phyloP scores from a whole-genome alignment of 1,284 basidiomycete species.

The Irpex sp. region DNA sequence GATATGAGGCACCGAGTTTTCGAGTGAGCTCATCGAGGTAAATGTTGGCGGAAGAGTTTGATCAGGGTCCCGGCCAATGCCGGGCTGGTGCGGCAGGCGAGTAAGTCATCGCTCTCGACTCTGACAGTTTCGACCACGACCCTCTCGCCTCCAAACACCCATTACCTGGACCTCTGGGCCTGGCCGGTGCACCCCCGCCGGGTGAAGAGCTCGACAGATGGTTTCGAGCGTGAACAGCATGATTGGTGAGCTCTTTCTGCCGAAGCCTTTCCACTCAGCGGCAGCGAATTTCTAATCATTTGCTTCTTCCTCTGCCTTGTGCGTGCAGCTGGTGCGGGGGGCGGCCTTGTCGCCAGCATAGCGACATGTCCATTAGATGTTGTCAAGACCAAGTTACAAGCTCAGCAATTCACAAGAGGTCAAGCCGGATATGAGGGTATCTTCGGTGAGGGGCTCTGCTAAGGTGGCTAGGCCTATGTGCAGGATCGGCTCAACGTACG shows the following conservation, averaged over 20 bases:
- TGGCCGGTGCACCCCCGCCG: conserved; percentile 38
- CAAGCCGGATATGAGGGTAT: conserved; percentile 76
- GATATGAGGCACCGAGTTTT: too few relatives aligned
- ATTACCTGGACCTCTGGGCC: not conserved
- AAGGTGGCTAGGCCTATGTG: conserved; percentile 12
- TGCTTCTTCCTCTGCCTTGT: conserved; percentile 11
- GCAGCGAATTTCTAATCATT: not conserved
- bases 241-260: conserved; percentile 45
- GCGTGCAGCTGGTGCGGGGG: conserved; percentile 70
- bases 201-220: conserved; percentile 62
- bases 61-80: not conserved
- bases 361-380: conserved; percentile 98
- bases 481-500: conserved; percentile 23
- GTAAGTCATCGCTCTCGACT: not conserved
- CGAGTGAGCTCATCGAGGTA: not conserved
- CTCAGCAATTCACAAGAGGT: conserved; percentile 69
- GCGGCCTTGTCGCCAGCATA: conserved; percentile 88
- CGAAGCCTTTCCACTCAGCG: not conserved
- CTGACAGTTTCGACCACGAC: not conserved
- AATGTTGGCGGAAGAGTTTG: not conserved
- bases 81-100: not conserved
- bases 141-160: not conserved
- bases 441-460: conserved; percentile 45
- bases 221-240: conserved; percentile 70
- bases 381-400: conserved; percentile 95